Conservation (phyloP, 2,329 filamentous ascomycete genomes). For the Venturiaceae sp. region DNA sequence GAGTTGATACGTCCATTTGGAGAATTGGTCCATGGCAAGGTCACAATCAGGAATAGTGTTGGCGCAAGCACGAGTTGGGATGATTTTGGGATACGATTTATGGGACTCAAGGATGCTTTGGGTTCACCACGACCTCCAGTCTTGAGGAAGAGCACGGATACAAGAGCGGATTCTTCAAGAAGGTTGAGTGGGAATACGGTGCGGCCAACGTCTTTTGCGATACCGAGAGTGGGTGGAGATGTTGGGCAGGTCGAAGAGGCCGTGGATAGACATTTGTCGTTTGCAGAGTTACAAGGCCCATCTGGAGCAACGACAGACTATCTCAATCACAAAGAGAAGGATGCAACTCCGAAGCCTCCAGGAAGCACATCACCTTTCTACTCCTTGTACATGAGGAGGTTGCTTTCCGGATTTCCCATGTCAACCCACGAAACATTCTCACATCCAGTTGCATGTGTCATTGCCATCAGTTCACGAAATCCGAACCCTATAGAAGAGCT, state of each 20-base stretch:
- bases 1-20: slow-evolving; percentile 86
- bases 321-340: slow-evolving; percentile 27
- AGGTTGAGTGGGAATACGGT: slow-evolving; percentile 14
- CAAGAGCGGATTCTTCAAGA: slow-evolving; percentile 18
- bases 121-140: slow-evolving; percentile 22
- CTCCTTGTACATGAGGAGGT: slow-evolving; percentile 69
- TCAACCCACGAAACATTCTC: slow-evolving; percentile 86
- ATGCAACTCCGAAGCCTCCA: not conserved
- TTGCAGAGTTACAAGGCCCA: slow-evolving; percentile 47
- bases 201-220: slow-evolving; percentile 15
- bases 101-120: slow-evolving; percentile 52
- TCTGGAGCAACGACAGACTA: slow-evolving; percentile 21
- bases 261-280: slow-evolving; percentile 67
- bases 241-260: slow-evolving; percentile 68
- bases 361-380: slow-evolving; percentile 54
- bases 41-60: slow-evolving; percentile 82
- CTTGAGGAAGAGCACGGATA: slow-evolving; percentile 27
- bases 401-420: slow-evolving; percentile 71
- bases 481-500: slow-evolving; percentile 77
- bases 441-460: slow-evolving; percentile 88
- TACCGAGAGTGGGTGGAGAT: slow-evolving; percentile 36
- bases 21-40: slow-evolving; percentile 76
- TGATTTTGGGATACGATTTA: slow-evolving; percentile 83
- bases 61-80: slow-evolving; percentile 76
- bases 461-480: slow-evolving; percentile 88